Base-by-base conservation (phyloP, 2,329 filamentous ascomycete genomes). In the Pseudocercospora pini-densiflorae region DNA sequence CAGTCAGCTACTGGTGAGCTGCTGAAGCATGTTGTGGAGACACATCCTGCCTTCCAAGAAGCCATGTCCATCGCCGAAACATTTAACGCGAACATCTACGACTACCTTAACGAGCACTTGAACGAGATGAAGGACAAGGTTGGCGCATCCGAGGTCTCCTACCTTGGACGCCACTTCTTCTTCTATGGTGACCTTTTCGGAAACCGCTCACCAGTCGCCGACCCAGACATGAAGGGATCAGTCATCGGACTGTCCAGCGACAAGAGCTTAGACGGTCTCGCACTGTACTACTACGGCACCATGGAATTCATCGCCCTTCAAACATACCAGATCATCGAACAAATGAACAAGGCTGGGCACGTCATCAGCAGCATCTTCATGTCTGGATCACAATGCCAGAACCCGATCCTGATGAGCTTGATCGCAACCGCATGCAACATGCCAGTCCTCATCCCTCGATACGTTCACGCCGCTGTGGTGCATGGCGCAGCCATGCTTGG, bases 301-400 rank as follows among this genome's bases (percentile, higher is more conserved):
- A 93, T 99, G 88, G 95, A 99, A 82, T 98, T 98, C 81, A 98
- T 99, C 74, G 94, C 95, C 31, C 87, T 98, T 79, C 95, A 99
- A 81, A 99, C 95, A 0, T 90, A 92, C 65, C 95, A 99, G 80
- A 99, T 99, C 74, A 87, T 99, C 70, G 91, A 96, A 75, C 87
- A 91, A 40, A 97, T 99, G 94, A 99, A 98, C 84, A 84, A 87
- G 55, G 85, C 93, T 1, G 95, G 95, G 9, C 95, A 99, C 81
- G 84, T 87, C 72, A 94, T 99, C 79, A 89, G 86, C 59, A 94
- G 91, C 70, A 97, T 99, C 80, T 99, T 98, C 87, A 98, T 99
- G 95, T 97, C 93, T 4, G 95, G 95, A 68, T 96, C 92, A 10
- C 95, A 98, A 79, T 99, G 95, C 84, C 94, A 97, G 81, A 99